phyloP scores from a whole-genome alignment of 2,329 filamentous ascomycete genomes.

The Xylariaceae sp. region DNA sequence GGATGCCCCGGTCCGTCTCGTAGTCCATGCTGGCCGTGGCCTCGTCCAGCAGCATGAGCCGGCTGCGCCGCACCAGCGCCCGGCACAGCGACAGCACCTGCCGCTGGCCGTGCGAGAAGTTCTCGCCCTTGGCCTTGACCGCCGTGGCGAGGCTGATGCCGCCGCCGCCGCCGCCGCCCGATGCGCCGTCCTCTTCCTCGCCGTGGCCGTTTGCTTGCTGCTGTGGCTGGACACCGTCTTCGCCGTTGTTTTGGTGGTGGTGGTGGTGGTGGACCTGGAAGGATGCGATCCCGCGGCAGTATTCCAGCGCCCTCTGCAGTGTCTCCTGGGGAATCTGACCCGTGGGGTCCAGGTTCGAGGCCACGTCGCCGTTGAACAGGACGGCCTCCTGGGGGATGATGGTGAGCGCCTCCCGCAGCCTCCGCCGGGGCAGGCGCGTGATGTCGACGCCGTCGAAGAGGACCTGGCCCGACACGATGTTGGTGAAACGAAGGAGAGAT shows the following conservation, averaged over 20 bases:
- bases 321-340: slow-evolving; percentile 44
- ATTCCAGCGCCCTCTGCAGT: slow-evolving; percentile 51
- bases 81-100: slow-evolving; percentile 52
- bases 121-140: slow-evolving; percentile 46
- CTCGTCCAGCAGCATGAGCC: slow-evolving; percentile 50
- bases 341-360: slow-evolving; percentile 58
- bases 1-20: slow-evolving; percentile 48
- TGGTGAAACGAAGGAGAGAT: slow-evolving; percentile 47
- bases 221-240: slow-evolving; percentile 7
- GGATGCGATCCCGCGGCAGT: slow-evolving; percentile 52
- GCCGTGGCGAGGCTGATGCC: slow-evolving; percentile 36
- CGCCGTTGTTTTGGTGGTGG: no score
- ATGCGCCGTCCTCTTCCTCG: neutral
- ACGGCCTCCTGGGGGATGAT: slow-evolving; percentile 54
- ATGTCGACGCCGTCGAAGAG: slow-evolving; percentile 50
- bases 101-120: slow-evolving; percentile 51
- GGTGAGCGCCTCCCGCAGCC: slow-evolving; percentile 46
- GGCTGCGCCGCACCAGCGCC: slow-evolving; percentile 46
- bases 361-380: slow-evolving; percentile 44
- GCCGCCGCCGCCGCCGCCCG: no score
- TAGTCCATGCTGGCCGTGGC: slow-evolving; percentile 54
- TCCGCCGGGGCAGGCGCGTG: slow-evolving; percentile 39
- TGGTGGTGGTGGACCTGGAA: slow-evolving; percentile 23
- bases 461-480: slow-evolving; percentile 43
- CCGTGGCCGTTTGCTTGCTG: slow-evolving; percentile 17